phyloP scores from a whole-genome alignment of 2,329 filamentous ascomycete species.

The Colletotrichum cordylinicola region DNA sequence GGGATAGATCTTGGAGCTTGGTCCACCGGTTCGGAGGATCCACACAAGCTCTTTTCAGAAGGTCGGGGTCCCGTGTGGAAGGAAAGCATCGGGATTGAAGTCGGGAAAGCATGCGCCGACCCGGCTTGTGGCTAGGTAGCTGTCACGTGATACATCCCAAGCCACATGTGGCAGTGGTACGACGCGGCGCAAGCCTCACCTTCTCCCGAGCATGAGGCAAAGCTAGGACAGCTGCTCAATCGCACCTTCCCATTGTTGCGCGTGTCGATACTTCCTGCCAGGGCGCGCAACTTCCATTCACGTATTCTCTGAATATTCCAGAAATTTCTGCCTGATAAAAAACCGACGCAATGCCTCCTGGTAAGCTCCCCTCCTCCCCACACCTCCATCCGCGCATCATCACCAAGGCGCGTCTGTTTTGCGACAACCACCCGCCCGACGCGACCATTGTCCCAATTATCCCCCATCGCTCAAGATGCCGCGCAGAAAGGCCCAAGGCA shows the following conservation, averaged over 20 bases:
- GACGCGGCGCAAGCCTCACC: not conserved
- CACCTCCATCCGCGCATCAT: not conserved
- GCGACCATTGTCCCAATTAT: not conserved
- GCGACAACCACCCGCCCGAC: not conserved
- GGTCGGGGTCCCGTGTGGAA: not conserved
- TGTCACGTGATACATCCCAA: not conserved
- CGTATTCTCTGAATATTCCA: too few relatives aligned
- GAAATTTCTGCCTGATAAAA: not conserved
- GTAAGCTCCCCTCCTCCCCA: not conserved
- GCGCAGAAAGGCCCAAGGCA: not conserved
- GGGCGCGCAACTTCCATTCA: not conserved
- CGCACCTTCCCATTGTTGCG: not conserved
- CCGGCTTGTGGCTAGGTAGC: not conserved
- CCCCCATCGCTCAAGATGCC: not conserved
- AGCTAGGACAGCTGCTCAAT: not conserved
- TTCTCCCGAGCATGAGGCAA: not conserved
- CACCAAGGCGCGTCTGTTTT: not conserved
- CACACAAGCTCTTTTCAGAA: conserved; percentile 7
- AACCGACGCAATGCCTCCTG: conserved; percentile 17
- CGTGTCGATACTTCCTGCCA: not conserved
- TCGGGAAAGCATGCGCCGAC: conserved; percentile 3
- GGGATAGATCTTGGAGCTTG: conserved; percentile 1
- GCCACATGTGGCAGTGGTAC: not conserved
- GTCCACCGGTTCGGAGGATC: conserved; percentile 10
- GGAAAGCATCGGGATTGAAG: not conserved